Percentiles rank a stretch among this genome's conserved stretches.
phyloP scores from a whole-genome alignment of 192 early-diverging fungal genomes.

The Phycomyces blakesleeanus region DNA sequence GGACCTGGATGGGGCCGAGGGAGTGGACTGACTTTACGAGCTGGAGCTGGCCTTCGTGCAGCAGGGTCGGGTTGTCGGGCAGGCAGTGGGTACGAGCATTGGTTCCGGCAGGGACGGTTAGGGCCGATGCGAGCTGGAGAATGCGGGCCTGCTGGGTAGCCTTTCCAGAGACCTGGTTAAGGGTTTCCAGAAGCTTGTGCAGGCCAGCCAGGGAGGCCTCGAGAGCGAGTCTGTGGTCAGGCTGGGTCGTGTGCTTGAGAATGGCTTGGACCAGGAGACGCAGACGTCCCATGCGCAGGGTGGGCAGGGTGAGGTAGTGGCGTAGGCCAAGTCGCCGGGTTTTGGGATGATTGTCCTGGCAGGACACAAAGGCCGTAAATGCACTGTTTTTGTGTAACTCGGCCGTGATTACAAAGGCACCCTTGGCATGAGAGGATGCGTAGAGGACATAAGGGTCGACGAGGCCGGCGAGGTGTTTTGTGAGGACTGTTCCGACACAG shows the following conservation, averaged over 20 bases:
- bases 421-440: slow-evolving; percentile 7
- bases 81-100: neutral
- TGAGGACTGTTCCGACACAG: neutral
- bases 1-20: neutral
- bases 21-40: neutral
- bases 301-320: slow-evolving; percentile 17
- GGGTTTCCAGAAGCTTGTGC: slow-evolving; percentile 4
- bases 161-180: slow-evolving; percentile 10
- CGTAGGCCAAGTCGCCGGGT: slow-evolving; percentile 14
- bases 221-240: neutral
- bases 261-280: slow-evolving; percentile 17
- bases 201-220: neutral
- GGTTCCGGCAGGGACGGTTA: neutral
- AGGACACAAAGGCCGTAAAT: slow-evolving; percentile 7
- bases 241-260: slow-evolving; percentile 11
- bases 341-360: neutral
- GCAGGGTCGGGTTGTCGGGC: neutral
- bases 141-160: neutral
- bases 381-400: slow-evolving; percentile 3
- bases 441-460: slow-evolving; percentile 19
- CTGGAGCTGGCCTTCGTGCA: slow-evolving; percentile 11
- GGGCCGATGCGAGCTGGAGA: neutral
- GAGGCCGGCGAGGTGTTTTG: neutral
- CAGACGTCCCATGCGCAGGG: slow-evolving; percentile 18
- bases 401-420: slow-evolving; percentile 5